phyloP scores from a whole-genome alignment of 305 asterid species.

The Fraxinus sp. region DNA sequence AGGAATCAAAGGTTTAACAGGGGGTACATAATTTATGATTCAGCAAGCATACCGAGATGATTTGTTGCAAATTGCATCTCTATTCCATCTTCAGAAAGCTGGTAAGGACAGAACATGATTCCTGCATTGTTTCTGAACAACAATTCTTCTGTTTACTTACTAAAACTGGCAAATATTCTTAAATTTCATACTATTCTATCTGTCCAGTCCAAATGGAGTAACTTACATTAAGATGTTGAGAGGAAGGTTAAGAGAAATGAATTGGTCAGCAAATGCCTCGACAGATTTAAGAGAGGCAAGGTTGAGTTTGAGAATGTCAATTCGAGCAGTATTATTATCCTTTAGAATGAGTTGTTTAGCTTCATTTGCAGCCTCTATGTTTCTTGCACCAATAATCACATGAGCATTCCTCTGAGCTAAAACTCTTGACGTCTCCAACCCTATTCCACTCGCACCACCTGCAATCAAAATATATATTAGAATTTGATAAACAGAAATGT shows the following conservation, averaged over 20 bases:
- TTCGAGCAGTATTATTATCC: conserved; percentile 44
- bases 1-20: background rate
- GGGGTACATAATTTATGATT: background rate
- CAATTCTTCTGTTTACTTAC: background rate
- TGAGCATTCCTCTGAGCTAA: conserved; percentile 65
- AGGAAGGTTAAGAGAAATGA: conserved; percentile 65
- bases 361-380: conserved; percentile 63
- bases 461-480: conserved; percentile 1
- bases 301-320: conserved; percentile 63
- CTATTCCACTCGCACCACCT: conserved; percentile 95
- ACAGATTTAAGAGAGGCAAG: conserved; percentile 60
- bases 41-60: conserved; percentile 55
- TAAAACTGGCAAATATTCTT: background rate
- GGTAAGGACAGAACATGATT: conserved; percentile 74
- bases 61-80: conserved; percentile 81
- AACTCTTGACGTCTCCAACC: conserved; percentile 78
- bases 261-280: conserved; percentile 54
- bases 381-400: conserved; percentile 72
- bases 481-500: background rate
- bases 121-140: conserved; percentile 80
- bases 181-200: background rate
- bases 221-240: conserved; percentile 75
- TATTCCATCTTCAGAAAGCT: conserved; percentile 70
- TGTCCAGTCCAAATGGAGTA: background rate
- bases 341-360: conserved; percentile 51